Conservation (phyloP, 768 basidiomycete species). For the Lactarius indigo region DNA sequence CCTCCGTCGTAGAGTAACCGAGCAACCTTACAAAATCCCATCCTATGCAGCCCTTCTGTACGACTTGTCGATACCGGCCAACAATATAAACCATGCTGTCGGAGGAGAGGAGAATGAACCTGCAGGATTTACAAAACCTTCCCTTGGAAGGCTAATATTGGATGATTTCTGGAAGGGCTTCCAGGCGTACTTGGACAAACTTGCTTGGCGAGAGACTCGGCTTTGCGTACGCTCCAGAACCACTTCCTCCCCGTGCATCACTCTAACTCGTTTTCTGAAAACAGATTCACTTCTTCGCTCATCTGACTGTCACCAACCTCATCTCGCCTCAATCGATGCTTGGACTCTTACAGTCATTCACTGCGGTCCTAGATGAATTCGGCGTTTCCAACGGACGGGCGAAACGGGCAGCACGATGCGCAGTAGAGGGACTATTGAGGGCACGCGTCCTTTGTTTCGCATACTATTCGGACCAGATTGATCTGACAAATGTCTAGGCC, state of each 20-base stretch:
- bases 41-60: conserved; percentile 82
- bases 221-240: conserved; percentile 61
- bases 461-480: background rate
- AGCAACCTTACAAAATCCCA: conserved; percentile 92
- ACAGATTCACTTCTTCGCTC: conserved; percentile 92
- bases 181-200: conserved; percentile 80
- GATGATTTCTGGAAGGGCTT: conserved; percentile 93
- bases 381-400: conserved; percentile 84
- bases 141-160: conserved; percentile 67
- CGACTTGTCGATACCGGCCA: conserved; percentile 50
- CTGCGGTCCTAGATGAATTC: conserved; percentile 84
- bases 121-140: conserved; percentile 30
- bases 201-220: conserved; percentile 88
- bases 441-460: conserved; percentile 35
- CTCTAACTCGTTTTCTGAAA: background rate
- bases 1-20: conserved; percentile 59
- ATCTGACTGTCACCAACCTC: conserved; percentile 71
- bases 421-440: conserved; percentile 77
- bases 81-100: conserved; percentile 29
- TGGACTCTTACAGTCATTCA: conserved; percentile 77
- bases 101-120: conserved; percentile 35
- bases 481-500: conserved; percentile 43
- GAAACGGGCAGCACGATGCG: conserved; percentile 75
- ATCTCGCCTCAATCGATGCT: conserved; percentile 78
- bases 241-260: background rate